Evolutionary conservation across 352 stramenopile genomes (phyloP), one percentile per base, ranked within the genome.

Genomic region (Lagenidium sp.): DNA sequence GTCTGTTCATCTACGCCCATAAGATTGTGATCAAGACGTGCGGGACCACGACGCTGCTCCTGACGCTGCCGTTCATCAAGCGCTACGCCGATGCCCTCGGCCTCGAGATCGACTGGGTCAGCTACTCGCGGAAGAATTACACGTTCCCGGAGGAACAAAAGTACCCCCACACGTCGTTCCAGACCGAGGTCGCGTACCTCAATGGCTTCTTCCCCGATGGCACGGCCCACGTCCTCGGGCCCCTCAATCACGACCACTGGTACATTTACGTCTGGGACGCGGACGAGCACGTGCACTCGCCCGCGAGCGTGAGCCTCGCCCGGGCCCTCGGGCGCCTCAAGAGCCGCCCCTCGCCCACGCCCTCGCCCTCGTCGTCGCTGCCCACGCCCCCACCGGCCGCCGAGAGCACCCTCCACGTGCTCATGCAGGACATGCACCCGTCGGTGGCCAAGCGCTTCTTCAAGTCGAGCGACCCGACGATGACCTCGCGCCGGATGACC

Each of bases 21-120:
- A 99, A 98, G 68, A 68, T 99, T 31, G 93, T 99, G 19, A 92
- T 99, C 54, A 99, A 99, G 77, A 99, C 97, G 26, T 99, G 97
- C 68, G 97, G 97, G 37, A 99, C 96, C 5, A 99, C 96, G 11
- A 99, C 96, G 39, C 81, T 99, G 39, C 80, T 99, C 30, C 87
- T 94, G 52, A 92, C 71, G 53, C 60, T 98, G 43, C 74, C 75
- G 13, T 86, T 83, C 38, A 72, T 98, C 41, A 68, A 95, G 41
- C 68, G 89, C 36, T 86, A 78, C 44, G 69, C 76, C 23, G 59
- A 88, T 39, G 62, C 63, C 51, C 78, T 98, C 10, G 95, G 91
- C 4, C 68, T 99, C 15, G 85, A 97, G 52, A 93, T 99, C 48
- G 93, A 99, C 63, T 99, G 95, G 95, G 78, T 99, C 25, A 95